A percentile compares a stretch with the other conserved stretches of the same genome.
Evolutionary conservation across 2,329 filamentous ascomycete species (phyloP).

Genomic region (Malbranchea zuffiana): DNA sequence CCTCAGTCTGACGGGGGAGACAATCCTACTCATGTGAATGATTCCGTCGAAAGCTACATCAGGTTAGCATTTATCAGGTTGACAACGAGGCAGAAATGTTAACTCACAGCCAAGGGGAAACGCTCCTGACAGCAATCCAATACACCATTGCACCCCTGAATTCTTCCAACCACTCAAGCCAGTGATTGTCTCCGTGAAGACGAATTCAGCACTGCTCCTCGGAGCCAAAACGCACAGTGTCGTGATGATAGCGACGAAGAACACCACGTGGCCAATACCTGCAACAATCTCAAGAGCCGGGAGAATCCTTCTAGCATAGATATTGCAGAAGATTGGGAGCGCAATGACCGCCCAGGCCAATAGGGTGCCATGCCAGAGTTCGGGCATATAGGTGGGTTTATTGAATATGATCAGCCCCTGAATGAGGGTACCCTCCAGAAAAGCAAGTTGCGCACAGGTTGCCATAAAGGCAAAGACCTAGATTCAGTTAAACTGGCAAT

Average conservation of each 20-base stretch:
- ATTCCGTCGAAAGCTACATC: constrained; percentile 4
- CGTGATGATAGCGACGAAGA: constrained; percentile 35
- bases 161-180: constrained; percentile 30
- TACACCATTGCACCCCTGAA: constrained; percentile 7
- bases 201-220: constrained; percentile 11
- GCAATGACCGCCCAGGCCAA: constrained; percentile 32
- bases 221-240: constrained; percentile 30
- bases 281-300: constrained; percentile 32
- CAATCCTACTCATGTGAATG: constrained; percentile 2
- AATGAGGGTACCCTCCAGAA: constrained; percentile 36
- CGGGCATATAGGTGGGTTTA: constrained; percentile 29
- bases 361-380: constrained; percentile 38
- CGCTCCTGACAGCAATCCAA: constrained; percentile 4
- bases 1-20: no score
- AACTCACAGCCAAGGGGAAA: constrained; percentile 3
- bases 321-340: constrained; percentile 35
- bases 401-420: constrained; percentile 39
- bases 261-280: constrained; percentile 34
- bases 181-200: constrained; percentile 34
- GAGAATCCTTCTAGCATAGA: constrained; percentile 30
- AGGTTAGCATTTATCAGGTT: no score
- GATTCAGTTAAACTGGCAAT: neutral
- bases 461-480: constrained; percentile 16
- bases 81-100: no score
- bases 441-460: constrained; percentile 37